Conservation (phyloP, 352 stramenopile genomes). For the Albugo laibachii region DNA sequence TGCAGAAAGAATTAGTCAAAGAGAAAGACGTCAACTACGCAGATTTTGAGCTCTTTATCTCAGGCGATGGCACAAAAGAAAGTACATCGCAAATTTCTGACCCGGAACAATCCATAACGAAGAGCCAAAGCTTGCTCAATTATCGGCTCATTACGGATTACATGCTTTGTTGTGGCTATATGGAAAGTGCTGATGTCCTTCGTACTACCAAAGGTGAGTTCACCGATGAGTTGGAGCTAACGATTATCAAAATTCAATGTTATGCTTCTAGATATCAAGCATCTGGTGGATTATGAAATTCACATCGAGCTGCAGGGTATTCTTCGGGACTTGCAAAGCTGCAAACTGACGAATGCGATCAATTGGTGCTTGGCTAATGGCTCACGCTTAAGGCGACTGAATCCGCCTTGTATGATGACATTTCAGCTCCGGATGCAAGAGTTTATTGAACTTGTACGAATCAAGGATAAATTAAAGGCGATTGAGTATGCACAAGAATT, state of each 20-base stretch:
- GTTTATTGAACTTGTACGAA: slow-evolving; percentile 63
- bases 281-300: slow-evolving; percentile 45
- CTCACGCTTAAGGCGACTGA: slow-evolving; percentile 40
- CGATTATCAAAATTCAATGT: not conserved
- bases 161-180: slow-evolving; percentile 37
- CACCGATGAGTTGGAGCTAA: not conserved
- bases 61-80: not conserved
- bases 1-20: slow-evolving; percentile 1
- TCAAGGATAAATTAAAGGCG: slow-evolving; percentile 40
- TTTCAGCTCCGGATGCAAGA: slow-evolving; percentile 55
- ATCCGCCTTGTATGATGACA: slow-evolving; percentile 27
- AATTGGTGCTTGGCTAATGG: slow-evolving; percentile 52
- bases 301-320: slow-evolving; percentile 31
- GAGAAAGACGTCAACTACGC: not conserved
- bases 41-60: not conserved
- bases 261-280: slow-evolving; percentile 28
- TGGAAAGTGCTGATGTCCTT: slow-evolving; percentile 46
- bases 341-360: slow-evolving; percentile 28
- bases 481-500: slow-evolving; percentile 42
- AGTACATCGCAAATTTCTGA: not conserved
- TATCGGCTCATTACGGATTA: slow-evolving; percentile 57
- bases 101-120: not conserved
- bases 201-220: slow-evolving; percentile 27
- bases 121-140: not conserved
- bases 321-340: slow-evolving; percentile 24